Base-by-base conservation (phyloP, 164 flowering plant species). In the Echeveria elegans region DNA sequence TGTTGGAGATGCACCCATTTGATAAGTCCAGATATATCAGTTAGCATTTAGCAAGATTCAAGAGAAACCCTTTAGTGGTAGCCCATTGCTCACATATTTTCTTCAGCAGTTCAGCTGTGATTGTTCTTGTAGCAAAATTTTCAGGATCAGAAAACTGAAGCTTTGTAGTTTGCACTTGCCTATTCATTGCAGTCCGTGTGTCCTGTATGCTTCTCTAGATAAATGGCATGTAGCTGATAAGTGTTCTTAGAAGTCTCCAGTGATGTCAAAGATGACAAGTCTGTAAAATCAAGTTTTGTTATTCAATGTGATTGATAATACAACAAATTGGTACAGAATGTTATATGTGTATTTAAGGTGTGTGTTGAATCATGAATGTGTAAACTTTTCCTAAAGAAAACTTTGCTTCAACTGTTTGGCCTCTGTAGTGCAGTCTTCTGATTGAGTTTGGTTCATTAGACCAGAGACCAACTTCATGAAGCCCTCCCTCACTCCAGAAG, bases 401-500 rank as follows among this genome's bases (percentile, higher is more conserved):
- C 11, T 63, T 78, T 28, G 79, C 73, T 2, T 74, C 28, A 7
- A 76, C 79, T 36, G 72, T 72, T 10, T 63, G 75, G 69, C 87
- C 91, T 73, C 81, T 79, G 64, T 88, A 88, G 60, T 85, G 88
- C 61, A 88, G 48, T 69, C 71, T 75, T 68, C 61, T 73, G 1
- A 66, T 10, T 7, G 81, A 74, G 63, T 70, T 76, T 18, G 73
- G 74, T 61, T 79, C 77, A 21, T 66, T 68, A 0, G 85, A 79
- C 86, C 86, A 83, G 52, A 92, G 73, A 56, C 85, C 87, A 48
- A 86, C 84, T 75, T 89, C 85, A 66, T 81, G 85, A 56, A 92
- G 91, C 43, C 88, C 83, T 65, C 95, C 98, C 77, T 80, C 86
- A 26, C 62, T 81, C 98, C 98, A 92, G 72, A 87, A 85, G 11